phyloP scores from a whole-genome alignment of 2,329 filamentous ascomycete genomes.

The Thelonectria blattea region DNA sequence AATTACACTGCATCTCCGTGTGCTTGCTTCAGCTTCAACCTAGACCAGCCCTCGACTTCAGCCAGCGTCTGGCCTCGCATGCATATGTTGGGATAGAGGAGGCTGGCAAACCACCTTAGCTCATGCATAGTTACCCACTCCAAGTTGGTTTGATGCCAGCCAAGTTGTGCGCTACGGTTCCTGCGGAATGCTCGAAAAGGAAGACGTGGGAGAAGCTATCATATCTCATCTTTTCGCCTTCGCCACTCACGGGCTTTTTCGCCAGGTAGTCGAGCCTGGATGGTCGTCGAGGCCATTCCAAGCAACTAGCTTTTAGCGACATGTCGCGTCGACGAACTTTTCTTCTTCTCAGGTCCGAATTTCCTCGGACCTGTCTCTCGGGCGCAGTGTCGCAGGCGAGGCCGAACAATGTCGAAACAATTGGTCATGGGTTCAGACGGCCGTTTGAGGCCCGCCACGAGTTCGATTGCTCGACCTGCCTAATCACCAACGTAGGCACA shows the following conservation, averaged over 20 bases:
- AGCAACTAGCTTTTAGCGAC: background rate
- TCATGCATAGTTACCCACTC: background rate
- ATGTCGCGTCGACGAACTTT: background rate
- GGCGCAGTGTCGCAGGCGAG: too few species aligned
- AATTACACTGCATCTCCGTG: background rate
- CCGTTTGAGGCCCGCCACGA: background rate
- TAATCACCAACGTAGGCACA: background rate
- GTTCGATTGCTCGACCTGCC: background rate
- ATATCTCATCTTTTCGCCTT: background rate
- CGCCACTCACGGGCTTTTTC: conserved; percentile 2
- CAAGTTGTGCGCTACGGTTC: background rate
- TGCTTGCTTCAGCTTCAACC: background rate
- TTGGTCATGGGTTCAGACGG: background rate
- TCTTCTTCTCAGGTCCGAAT: background rate
- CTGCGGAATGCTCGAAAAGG: conserved; percentile 10
- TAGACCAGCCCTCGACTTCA: background rate
- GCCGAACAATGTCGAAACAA: background rate
- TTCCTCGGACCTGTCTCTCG: background rate
- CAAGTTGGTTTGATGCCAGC: background rate
- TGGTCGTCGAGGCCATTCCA: conserved; percentile 6
- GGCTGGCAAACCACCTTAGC: background rate
- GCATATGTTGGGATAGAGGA: background rate
- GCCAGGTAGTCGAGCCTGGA: background rate
- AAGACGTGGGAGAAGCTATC: conserved; percentile 3
- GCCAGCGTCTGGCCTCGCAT: background rate